Evolutionary conservation across 2,329 filamentous ascomycete genomes (phyloP).

Genomic region (Pseudogymnoascus sp.): DNA sequence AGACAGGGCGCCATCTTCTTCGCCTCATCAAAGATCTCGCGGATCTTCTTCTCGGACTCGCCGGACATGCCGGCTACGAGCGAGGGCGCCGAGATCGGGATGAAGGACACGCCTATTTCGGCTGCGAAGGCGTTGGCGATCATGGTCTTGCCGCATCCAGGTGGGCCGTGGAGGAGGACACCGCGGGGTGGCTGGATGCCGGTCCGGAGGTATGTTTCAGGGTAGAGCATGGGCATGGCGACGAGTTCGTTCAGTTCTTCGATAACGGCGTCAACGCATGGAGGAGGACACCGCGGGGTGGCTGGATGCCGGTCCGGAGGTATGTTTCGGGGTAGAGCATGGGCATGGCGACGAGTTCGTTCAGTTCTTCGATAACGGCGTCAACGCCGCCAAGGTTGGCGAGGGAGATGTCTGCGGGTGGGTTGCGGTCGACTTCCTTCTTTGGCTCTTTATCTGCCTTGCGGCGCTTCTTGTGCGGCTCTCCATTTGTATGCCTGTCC

Average conservation of each 20-base stretch:
- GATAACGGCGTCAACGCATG: conserved; percentile 65
- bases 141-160: conserved; percentile 80
- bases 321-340: conserved; percentile 62
- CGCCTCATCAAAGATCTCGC: conserved; percentile 81
- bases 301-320: conserved; percentile 54
- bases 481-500: conserved; percentile 54
- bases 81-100: conserved; percentile 72
- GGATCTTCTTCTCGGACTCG: conserved; percentile 78
- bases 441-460: conserved; percentile 42
- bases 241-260: conserved; percentile 61
- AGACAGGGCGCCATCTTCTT: conserved; percentile 79
- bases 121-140: conserved; percentile 74
- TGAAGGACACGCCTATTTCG: conserved; percentile 66
- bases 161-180: conserved; percentile 74
- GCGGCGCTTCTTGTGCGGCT: conserved; percentile 57
- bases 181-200: conserved; percentile 64
- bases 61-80: conserved; percentile 82
- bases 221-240: conserved; percentile 61
- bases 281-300: conserved; percentile 66
- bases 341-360: conserved; percentile 64
- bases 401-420: conserved; percentile 59
- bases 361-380: conserved; percentile 59
- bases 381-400: conserved; percentile 71
- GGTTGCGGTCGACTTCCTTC: conserved; percentile 49
- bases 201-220: conserved; percentile 55